Percentiles rank a stretch among this genome's conserved stretches.
These are phyloP conservation scores for Corniculantispora saksenae DNA, from an alignment of 2,329 filamentous ascomycete species.

Conservation along the genomic window DNA sequence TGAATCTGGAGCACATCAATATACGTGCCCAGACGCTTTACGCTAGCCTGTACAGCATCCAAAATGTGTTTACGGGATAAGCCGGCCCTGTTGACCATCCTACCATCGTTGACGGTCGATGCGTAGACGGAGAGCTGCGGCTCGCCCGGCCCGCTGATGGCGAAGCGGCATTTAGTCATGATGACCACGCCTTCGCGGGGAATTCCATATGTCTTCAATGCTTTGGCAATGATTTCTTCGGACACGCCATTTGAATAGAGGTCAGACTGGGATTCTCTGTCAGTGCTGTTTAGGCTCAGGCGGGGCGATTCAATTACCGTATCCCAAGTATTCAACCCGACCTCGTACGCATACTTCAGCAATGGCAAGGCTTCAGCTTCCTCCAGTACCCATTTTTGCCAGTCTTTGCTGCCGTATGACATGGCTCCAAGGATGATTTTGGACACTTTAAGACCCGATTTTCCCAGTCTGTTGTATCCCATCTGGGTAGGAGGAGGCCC, in stretches of 20 bases:
- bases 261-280: background rate
- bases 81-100: background rate
- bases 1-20: background rate
- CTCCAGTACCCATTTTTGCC: constrained; percentile 25
- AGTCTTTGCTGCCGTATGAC: constrained; percentile 34
- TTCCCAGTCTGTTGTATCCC: constrained; percentile 32
- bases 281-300: too few species aligned
- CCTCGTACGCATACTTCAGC: constrained; percentile 64
- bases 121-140: too few species aligned
- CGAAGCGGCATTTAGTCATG: too few species aligned
- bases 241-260: constrained; percentile 27
- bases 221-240: constrained; percentile 47
- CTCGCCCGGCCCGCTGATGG: too few species aligned
- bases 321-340: constrained; percentile 63
- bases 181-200: too few species aligned
- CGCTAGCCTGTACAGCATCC: background rate
- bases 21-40: background rate
- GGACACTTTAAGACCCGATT: constrained; percentile 43
- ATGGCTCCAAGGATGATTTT: constrained; percentile 41
- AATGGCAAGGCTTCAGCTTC: constrained; percentile 51
- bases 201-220: too few species aligned
- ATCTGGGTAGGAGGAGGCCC: too few species aligned
- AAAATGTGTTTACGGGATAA: background rate
- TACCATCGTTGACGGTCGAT: constrained; percentile 39
- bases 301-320: constrained; percentile 22